Conservation (phyloP, 148 eudicot species). For the Fallopia convolvulus region DNA sequence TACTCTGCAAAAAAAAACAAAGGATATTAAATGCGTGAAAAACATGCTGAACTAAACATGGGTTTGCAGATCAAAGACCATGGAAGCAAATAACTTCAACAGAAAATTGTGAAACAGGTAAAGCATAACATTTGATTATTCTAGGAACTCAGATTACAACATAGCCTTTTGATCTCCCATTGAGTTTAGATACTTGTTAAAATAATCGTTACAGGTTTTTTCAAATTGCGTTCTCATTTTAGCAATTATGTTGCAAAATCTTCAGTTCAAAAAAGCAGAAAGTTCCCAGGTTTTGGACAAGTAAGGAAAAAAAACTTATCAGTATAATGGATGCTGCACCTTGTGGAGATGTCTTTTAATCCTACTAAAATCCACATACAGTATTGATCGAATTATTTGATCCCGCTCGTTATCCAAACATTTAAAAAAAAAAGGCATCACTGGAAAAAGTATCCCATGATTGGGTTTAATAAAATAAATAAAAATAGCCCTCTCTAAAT, state of each 20-base stretch:
- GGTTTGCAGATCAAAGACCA: not conserved
- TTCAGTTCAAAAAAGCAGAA: not conserved
- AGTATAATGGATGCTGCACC: not conserved
- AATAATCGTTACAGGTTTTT: not conserved
- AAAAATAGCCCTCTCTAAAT: too few species aligned
- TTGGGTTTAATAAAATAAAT: too few species aligned
- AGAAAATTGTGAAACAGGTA: not conserved
- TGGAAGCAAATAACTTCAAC: not conserved
- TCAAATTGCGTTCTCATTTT: not conserved
- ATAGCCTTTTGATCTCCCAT: conserved; percentile 1
- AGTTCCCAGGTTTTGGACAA: not conserved
- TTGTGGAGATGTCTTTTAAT: not conserved
- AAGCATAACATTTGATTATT: not conserved
- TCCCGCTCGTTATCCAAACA: too few species aligned
- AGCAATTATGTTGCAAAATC: not conserved
- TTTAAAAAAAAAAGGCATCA: too few species aligned
- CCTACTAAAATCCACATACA: not conserved
- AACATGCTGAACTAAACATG: conserved; percentile 2
- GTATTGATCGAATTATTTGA: not conserved
- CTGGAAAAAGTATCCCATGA: too few species aligned
- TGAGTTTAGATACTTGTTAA: not conserved
- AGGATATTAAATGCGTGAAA: not conserved
- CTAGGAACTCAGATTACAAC: not conserved
- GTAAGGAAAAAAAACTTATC: not conserved
- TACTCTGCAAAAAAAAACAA: conserved; percentile 51